Evolutionary conservation across 805 yeast species (phyloP), one percentile per base, ranked within the genome.

Genomic region (Yamadazyma laniorum): DNA sequence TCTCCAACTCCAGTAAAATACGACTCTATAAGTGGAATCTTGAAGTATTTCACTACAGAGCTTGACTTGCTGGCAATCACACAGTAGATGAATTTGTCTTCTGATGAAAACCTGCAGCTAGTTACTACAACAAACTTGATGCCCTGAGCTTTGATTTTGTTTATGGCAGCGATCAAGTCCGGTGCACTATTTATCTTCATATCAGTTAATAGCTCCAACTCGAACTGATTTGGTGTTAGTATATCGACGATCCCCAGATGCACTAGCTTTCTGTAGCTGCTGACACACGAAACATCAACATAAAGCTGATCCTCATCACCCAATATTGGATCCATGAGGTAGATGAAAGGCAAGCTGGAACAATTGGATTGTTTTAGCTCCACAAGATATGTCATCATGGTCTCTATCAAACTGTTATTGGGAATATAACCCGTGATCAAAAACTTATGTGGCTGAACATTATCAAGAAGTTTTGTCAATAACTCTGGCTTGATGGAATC

Each of bases 1-100:
- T 90, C 98, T 5, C 98, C 98, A 0, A 93, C 95, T 1, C 98
- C 98, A 0, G 96, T 87, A 62, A 90, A 91, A 57, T 91, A 88
- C 4, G 91, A 81, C 38, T 82, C 78, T 29, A 87, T 75, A 25
- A 71, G 66, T 2, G 85, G 83, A 11, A 84, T 71, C 47, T 71
- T 70, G 50, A 75, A 79, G 32, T 63, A 34, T 4, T 50, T 35
- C 2, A 63, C 47, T 3, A 32, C 26, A 6, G 49, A 55, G 1
- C 32, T 35, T 1, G 53, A 53, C 3, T 29, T 18, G 4, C 35
- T 34, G 3, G 55, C 56, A 3, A 54, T 47, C 4, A 59, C 64
- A 42, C 70, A 63, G 40, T 51, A 56, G 5, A 63, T 52, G 16
- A 47, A 45, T 14, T 47, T 46, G 2, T 17, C 23, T 12, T 36